Conservation (phyloP, 106 monocot genomes). For the Alisma plantagoaquatica region DNA sequence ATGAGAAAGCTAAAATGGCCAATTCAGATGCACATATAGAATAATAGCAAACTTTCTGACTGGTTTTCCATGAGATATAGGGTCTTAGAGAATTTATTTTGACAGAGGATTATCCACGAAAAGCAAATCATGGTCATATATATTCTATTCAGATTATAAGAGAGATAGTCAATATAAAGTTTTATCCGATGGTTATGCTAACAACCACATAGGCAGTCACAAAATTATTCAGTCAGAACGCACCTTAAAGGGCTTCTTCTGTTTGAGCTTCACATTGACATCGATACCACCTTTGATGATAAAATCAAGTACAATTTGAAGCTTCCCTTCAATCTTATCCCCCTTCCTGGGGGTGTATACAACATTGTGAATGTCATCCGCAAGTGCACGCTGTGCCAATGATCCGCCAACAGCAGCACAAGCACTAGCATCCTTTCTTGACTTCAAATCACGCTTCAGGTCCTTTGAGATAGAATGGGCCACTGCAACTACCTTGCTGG, state of each 20-base stretch:
- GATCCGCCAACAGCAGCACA: slow-evolving; percentile 54
- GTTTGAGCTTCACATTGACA: slow-evolving; percentile 81
- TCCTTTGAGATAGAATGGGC: slow-evolving; percentile 93
- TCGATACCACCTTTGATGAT: slow-evolving; percentile 61
- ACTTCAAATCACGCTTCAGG: slow-evolving; percentile 69
- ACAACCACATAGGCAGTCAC: no score
- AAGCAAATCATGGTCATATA: no score
- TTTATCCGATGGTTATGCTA: no score
- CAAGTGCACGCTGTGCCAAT: slow-evolving; percentile 56
- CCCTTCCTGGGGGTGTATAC: slow-evolving; percentile 75
- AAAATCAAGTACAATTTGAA: slow-evolving; percentile 58
- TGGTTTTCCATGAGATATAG: no score
- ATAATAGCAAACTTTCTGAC: no score
- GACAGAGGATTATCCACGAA: no score
- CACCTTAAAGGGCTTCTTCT: slow-evolving; percentile 35
- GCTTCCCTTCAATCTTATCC: slow-evolving; percentile 78
- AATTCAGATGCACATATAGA: no score
- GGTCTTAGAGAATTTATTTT: no score
- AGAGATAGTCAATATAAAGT: no score
- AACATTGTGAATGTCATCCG: slow-evolving; percentile 89
- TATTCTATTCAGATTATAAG: no score
- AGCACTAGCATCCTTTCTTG: slow-evolving; percentile 44
- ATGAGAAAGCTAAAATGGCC: no score
- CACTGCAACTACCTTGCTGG: slow-evolving; percentile 70
- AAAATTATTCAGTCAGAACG: no score